Evolutionary conservation across 371 early-diverging fungal species (phyloP).

Genomic region (Rhizopus sp.): DNA sequence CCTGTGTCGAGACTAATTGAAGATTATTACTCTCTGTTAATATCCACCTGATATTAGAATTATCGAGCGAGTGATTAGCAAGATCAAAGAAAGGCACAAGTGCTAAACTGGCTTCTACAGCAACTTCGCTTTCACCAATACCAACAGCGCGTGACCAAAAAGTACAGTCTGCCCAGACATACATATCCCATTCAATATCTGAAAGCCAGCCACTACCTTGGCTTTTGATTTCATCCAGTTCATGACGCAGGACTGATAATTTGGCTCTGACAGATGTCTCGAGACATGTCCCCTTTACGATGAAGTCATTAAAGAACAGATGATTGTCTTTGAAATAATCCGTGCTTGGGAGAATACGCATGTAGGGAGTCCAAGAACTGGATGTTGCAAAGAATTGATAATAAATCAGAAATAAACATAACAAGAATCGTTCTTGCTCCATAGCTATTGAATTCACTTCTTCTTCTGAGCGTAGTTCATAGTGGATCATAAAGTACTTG

Average conservation of each 20-base stretch:
- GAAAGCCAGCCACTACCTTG: slow-evolving; percentile 29
- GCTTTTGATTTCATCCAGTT: slow-evolving; percentile 5
- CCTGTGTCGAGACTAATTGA: not conserved
- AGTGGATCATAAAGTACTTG: slow-evolving; percentile 10
- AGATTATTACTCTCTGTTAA: slow-evolving; percentile 5
- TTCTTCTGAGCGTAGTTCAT: not conserved
- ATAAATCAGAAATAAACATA: slow-evolving; percentile 49
- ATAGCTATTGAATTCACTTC: slow-evolving; percentile 1
- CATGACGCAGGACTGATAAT: slow-evolving; percentile 23
- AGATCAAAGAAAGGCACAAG: slow-evolving; percentile 62
- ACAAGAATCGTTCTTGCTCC: slow-evolving; percentile 25
- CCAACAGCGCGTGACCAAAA: slow-evolving; percentile 58
- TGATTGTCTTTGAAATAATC: slow-evolving; percentile 21
- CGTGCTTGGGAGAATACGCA: slow-evolving; percentile 41
- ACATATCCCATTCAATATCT: slow-evolving; percentile 38
- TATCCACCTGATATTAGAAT: slow-evolving; percentile 56
- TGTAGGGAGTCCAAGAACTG: slow-evolving; percentile 48
- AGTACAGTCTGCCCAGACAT: slow-evolving; percentile 53
- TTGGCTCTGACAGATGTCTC: slow-evolving; percentile 42
- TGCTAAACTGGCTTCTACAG: not conserved
- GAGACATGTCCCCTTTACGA: slow-evolving; percentile 44
- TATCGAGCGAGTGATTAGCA: slow-evolving; percentile 50
- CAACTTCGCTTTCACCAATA: slow-evolving; percentile 16
- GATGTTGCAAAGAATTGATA: slow-evolving; percentile 26
- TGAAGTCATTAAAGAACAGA: slow-evolving; percentile 15